Percentiles rank a stretch among this genome's conserved stretches.
These are phyloP conservation scores for Thymus mandschuricus DNA, from an alignment of 257 asterid genomes.

Conservation along the genomic window DNA sequence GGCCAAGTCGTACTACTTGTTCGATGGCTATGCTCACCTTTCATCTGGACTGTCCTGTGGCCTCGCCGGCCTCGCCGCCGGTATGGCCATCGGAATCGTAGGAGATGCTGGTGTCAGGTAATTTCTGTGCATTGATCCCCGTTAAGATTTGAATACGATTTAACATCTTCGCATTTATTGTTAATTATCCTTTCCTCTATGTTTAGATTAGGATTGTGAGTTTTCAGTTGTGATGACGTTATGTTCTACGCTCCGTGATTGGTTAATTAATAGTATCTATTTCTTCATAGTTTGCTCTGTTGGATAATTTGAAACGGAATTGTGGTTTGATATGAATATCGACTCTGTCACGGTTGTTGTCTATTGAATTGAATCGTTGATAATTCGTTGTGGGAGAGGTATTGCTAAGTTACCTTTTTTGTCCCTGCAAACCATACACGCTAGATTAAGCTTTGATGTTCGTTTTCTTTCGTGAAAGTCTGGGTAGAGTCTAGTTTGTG, in stretches of 20 bases:
- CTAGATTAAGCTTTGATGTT: neutral
- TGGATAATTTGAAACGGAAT: neutral
- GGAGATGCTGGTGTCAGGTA: slow-evolving; percentile 75
- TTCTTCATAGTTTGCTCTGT: neutral
- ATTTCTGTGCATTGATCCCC: slow-evolving; percentile 8
- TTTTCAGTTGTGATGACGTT: neutral
- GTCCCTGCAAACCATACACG: neutral
- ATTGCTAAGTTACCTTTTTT: neutral
- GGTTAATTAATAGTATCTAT: neutral
- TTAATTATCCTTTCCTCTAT: neutral
- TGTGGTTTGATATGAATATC: slow-evolving; percentile 5
- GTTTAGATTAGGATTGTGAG: neutral
- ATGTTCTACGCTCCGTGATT: neutral
- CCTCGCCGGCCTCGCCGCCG: slow-evolving; percentile 73
- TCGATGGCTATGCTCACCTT: slow-evolving; percentile 70
- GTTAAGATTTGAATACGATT: slow-evolving; percentile 15
- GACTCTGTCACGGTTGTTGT: slow-evolving; percentile 4
- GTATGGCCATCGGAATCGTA: slow-evolving; percentile 71
- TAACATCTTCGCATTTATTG: neutral
- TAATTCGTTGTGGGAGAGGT: neutral
- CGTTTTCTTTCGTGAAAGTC: neutral
- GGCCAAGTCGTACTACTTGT: slow-evolving; percentile 66
- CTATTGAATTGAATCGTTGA: neutral
- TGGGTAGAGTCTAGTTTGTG: neutral
- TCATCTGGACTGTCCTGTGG: slow-evolving; percentile 73